Conservation (phyloP, 306 rosid genomes). For the Quercus variabilis region DNA sequence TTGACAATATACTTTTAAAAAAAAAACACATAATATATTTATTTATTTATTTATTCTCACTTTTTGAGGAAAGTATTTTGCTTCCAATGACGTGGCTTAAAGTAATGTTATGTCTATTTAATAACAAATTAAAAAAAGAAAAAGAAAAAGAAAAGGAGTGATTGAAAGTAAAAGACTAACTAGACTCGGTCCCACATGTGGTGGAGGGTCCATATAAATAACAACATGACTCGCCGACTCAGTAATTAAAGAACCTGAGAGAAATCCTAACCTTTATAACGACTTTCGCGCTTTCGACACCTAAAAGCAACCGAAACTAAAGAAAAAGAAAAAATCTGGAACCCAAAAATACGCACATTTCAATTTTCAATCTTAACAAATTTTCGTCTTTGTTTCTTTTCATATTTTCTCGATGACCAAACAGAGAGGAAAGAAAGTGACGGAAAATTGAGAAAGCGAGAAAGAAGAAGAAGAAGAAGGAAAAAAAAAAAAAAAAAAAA, state of each 20-base stretch:
- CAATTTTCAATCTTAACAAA: slow-evolving; percentile 5
- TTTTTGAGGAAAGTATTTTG: too few species aligned
- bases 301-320: slow-evolving; percentile 11
- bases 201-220: not conserved
- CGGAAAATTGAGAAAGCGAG: slow-evolving; percentile 2
- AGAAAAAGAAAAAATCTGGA: too few species aligned
- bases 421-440: slow-evolving; percentile 16
- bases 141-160: not conserved
- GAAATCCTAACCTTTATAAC: not conserved
- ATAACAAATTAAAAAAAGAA: not conserved
- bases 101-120: too few species aligned
- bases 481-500: not conserved
- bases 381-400: not conserved
- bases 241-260: not conserved
- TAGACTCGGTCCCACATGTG: not conserved
- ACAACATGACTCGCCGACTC: not conserved
- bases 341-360: not conserved
- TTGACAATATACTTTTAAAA: too few species aligned
- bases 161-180: not conserved
- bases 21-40: too few species aligned
- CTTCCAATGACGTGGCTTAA: too few species aligned
- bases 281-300: not conserved
- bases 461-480: too few species aligned
- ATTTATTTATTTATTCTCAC: too few species aligned
- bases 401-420: slow-evolving; percentile 23